Percentiles rank a stretch among this genome's conserved stretches.
Conservation (phyloP, 1,284 basidiomycete species). For the Ustilago esculenta region DNA sequence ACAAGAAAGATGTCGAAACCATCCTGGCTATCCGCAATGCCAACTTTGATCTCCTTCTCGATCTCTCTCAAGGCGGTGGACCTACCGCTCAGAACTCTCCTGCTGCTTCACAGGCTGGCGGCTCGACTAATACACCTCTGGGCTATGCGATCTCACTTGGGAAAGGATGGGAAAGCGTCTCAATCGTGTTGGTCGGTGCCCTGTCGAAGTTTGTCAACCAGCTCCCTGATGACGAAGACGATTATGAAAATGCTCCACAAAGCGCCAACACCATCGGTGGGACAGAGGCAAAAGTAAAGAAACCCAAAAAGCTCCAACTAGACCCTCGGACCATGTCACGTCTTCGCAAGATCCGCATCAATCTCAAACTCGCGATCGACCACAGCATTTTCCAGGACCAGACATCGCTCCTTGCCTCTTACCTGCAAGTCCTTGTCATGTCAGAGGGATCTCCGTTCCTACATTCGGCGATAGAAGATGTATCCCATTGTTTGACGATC, state of each 20-base stretch:
- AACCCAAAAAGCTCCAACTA: conserved; percentile 41
- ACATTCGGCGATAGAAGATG: conserved; percentile 37
- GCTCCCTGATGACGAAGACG: conserved; percentile 59
- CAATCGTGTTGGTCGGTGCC: conserved; percentile 59
- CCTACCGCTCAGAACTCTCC: conserved; percentile 18
- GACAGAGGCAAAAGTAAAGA: conserved; percentile 20
- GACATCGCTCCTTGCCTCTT: conserved; percentile 55
- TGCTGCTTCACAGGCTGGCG: conserved; percentile 35
- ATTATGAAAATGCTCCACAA: conserved; percentile 10
- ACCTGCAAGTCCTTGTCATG: conserved; percentile 63
- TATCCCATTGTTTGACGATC: conserved; percentile 35
- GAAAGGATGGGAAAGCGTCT: conserved; percentile 51
- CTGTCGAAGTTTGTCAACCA: conserved; percentile 63
- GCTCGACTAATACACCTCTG: conserved; percentile 49
- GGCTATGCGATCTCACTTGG: conserved; percentile 60
- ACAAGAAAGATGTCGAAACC: conserved; percentile 60
- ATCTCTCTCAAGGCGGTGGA: conserved; percentile 41
- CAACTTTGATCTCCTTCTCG: conserved; percentile 62
- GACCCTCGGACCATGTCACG: conserved; percentile 51
- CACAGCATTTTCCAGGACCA: conserved; percentile 59
- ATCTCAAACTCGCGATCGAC: conserved; percentile 63
- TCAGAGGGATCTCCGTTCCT: conserved; percentile 52
- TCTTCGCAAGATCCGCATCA: conserved; percentile 59
- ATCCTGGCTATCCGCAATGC: conserved; percentile 61
- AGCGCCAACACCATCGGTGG: conserved; percentile 4